Conservation (phyloP, 169 alveolate genomes). For the Plasmodium gallinaceum region DNA sequence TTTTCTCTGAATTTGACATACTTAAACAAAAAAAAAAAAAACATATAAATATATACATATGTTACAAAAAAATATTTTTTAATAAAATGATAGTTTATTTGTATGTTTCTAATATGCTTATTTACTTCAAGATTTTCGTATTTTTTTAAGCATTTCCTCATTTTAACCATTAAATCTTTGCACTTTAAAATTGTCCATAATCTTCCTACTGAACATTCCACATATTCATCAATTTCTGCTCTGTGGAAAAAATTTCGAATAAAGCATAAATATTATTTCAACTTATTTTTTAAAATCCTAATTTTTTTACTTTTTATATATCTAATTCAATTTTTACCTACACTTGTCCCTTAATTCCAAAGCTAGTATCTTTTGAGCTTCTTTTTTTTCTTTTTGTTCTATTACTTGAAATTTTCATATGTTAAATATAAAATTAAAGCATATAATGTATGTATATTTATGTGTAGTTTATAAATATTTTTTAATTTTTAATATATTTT, state of each 20-base stretch:
- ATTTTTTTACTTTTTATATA: neutral
- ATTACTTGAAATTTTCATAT: conserved; percentile 31
- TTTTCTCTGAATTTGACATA: conserved; percentile 67
- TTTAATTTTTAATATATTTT: neutral
- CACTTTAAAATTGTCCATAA: conserved; percentile 74
- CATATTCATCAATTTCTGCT: conserved; percentile 74
- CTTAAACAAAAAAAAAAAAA: conserved; percentile 29
- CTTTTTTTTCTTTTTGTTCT: conserved; percentile 74
- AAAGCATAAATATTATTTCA: neutral
- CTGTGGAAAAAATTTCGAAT: neutral
- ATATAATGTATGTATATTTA: no score
- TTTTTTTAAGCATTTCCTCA: conserved; percentile 65
- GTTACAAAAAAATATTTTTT: neutral
- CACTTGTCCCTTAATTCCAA: conserved; percentile 71
- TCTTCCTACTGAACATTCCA: conserved; percentile 72
- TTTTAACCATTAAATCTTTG: conserved; percentile 68
- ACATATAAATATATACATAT: conserved; percentile 4
- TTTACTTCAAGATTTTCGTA: conserved; percentile 71
- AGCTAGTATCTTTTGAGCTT: conserved; percentile 71
- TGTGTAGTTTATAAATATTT: neutral
- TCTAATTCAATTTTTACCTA: conserved; percentile 32
- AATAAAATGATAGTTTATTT: neutral
- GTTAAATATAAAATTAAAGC: no score
- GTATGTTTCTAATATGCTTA: conserved; percentile 1
- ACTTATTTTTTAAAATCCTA: neutral